Percentiles rank a stretch among this genome's conserved stretches.
These are phyloP conservation scores for Capronia americana DNA, from an alignment of 2,329 filamentous ascomycete genomes.

Conservation along the genomic window DNA sequence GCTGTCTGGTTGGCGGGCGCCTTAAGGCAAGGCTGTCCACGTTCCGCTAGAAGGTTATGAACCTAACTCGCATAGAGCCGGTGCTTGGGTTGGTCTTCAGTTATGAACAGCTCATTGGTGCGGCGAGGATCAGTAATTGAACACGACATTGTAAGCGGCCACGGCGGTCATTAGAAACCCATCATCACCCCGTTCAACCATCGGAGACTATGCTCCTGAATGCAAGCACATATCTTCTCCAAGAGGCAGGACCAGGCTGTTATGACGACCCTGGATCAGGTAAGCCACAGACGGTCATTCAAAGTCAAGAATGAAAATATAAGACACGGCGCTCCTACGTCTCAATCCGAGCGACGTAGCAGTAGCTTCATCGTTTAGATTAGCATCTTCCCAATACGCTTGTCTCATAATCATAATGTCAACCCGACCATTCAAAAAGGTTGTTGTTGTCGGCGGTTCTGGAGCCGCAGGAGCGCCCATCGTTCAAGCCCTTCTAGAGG, in stretches of 20 bases:
- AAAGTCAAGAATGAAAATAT: not conserved
- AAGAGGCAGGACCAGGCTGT: not conserved
- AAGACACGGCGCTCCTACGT: not conserved
- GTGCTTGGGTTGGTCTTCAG: not conserved
- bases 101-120: not conserved
- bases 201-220: slow-evolving; percentile 1
- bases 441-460: slow-evolving; percentile 22
- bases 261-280: not conserved
- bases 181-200: not conserved
- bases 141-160: not conserved
- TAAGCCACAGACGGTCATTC: not conserved
- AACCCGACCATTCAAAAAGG: slow-evolving; percentile 16
- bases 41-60: not conserved
- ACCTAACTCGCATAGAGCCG: not conserved
- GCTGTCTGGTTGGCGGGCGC: not conserved
- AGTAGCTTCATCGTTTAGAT: not conserved
- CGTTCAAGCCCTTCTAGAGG: slow-evolving; percentile 10
- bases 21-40: not conserved
- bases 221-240: not conserved
- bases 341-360: not conserved
- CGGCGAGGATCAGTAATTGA: not conserved
- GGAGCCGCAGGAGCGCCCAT: slow-evolving; percentile 11
- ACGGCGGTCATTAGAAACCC: not conserved
- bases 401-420: slow-evolving; percentile 4
- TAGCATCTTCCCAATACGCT: not conserved